These are phyloP conservation scores for Carallia pectinifolia DNA, from an alignment of 345 rosid genomes.

Conservation along the genomic window DNA sequence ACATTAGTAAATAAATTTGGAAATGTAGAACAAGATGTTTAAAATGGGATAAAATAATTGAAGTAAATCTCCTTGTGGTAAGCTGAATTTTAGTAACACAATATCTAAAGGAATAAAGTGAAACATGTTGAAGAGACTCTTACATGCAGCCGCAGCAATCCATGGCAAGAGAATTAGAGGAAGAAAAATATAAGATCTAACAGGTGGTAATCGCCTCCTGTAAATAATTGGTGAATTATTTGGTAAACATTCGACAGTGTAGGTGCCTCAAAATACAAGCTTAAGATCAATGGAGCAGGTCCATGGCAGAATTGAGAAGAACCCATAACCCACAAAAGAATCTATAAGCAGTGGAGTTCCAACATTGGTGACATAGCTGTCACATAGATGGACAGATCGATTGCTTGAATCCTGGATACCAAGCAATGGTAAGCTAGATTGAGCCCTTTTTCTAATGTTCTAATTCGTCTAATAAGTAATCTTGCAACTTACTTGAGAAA, in stretches of 20 bases:
- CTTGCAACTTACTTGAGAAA: slow-evolving; percentile 64
- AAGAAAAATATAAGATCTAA: slow-evolving; percentile 69
- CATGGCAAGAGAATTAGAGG: slow-evolving; percentile 72
- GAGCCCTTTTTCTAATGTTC: neutral
- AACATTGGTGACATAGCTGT: neutral
- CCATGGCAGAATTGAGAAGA: neutral
- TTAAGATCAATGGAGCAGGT: neutral
- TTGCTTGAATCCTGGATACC: too few species aligned
- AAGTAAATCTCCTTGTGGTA: slow-evolving; percentile 8
- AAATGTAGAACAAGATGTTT: slow-evolving; percentile 1
- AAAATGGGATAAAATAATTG: neutral
- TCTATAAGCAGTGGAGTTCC: neutral
- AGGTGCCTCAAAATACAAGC: neutral
- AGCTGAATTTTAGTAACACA: neutral
- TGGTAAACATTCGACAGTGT: neutral
- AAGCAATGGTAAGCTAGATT: neutral
- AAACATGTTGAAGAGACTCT: slow-evolving; percentile 21
- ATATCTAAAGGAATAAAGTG: slow-evolving; percentile 9
- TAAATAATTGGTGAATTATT: slow-evolving; percentile 17
- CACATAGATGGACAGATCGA: neutral
- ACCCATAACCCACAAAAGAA: neutral
- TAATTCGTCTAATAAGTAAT: neutral
- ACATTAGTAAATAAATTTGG: neutral
- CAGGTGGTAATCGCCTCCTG: slow-evolving; percentile 83
- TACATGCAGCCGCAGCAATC: slow-evolving; percentile 72